Evolutionary conservation across 2,329 filamentous ascomycete genomes (phyloP), one percentile per base, ranked within the genome.

Genomic region (Corynespora cassiicola): DNA sequence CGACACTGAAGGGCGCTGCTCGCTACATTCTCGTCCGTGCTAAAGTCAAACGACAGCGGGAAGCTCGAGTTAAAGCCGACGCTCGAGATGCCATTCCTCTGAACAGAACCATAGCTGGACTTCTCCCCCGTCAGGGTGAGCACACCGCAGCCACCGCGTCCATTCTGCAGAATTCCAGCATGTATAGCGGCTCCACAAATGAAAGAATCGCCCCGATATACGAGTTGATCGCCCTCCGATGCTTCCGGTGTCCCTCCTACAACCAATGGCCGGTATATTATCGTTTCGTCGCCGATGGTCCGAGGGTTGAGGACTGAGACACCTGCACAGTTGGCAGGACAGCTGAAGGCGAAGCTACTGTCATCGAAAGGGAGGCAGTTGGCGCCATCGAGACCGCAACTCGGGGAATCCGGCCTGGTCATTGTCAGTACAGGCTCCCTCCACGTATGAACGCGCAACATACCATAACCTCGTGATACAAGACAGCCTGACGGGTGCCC

Each of bases 401-500:
- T 48, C 24, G 52, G 56, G 9, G 55, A 42, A 31, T 50, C 56
- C 6, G 50, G 45, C 63, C 63, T 66, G 24, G 12, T 55, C 53
- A 29, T 45, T 40, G 23, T 57, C 28, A 52, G 44, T 22, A 12
- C 14, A 14, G 3, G 10, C 17, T 7, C 11, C 11, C 25, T 11
- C 6, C 14, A 8, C n/a, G n/a, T n/a, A n/a, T n/a, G n/a, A n/a
- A n/a, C n/a, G n/a, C n/a, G n/a, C 18, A 29, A 40, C 58, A 9
- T 73, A 77, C 87, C 87, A 94, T 59, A 87, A 86, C 6, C 81
- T 78, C 31, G 78, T 74, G 11, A 79, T 78, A 64, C 88, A 94
- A 10, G 80, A 75, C 35, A 92, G 79, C 42, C 77, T 75, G 30
- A 78, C 74, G 0, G 87, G 86, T 30, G 72, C 73, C n/a, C 86